A percentile compares a stretch with the other conserved stretches of the same genome.
phyloP scores from a whole-genome alignment of 2,329 filamentous ascomycete species.

The Decorospora gaudefroyi region DNA sequence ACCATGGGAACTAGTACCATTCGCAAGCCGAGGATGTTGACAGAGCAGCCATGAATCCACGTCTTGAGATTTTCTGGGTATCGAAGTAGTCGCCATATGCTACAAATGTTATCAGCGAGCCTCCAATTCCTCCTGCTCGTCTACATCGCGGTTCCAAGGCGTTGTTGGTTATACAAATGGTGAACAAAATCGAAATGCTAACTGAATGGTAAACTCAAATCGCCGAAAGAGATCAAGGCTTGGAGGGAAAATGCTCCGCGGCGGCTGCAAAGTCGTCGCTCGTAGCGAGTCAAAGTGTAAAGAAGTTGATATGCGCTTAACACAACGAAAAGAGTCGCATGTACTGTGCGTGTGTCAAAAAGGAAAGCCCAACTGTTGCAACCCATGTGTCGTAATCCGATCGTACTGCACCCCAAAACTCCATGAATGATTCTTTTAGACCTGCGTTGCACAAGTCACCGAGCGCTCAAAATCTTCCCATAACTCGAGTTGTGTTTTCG shows the following conservation, averaged over 20 bases:
- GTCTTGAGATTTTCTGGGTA: constrained; percentile 2
- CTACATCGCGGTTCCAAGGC: constrained; percentile 7
- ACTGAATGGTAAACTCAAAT: constrained; percentile 4
- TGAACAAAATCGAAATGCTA: constrained; percentile 8
- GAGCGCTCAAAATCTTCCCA: not conserved
- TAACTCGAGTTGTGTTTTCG: too few species aligned
- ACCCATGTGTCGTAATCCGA: constrained; percentile 5
- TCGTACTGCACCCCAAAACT: constrained; percentile 7
- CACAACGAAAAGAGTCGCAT: not conserved
- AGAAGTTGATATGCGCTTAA: not conserved
- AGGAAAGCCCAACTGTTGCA: not conserved
- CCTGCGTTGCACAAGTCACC: not conserved
- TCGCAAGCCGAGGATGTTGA: not conserved
- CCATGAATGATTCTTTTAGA: constrained; percentile 6
- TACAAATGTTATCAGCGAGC: constrained; percentile 9
- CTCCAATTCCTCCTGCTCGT: constrained; percentile 1
- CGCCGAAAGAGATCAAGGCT: constrained; percentile 4
- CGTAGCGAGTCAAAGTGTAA: not conserved
- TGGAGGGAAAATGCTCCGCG: not conserved
- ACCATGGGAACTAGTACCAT: constrained; percentile 1
- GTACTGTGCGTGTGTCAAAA: not conserved
- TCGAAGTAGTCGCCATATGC: constrained; percentile 10
- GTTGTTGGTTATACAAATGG: constrained; percentile 25
- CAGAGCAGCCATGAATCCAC: constrained; percentile 5
- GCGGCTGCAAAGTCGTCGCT: not conserved